A percentile compares a stretch with the other conserved stretches of the same genome.
phyloP scores from a whole-genome alignment of 257 asterid genomes.

The Solanum ossicruentum region DNA sequence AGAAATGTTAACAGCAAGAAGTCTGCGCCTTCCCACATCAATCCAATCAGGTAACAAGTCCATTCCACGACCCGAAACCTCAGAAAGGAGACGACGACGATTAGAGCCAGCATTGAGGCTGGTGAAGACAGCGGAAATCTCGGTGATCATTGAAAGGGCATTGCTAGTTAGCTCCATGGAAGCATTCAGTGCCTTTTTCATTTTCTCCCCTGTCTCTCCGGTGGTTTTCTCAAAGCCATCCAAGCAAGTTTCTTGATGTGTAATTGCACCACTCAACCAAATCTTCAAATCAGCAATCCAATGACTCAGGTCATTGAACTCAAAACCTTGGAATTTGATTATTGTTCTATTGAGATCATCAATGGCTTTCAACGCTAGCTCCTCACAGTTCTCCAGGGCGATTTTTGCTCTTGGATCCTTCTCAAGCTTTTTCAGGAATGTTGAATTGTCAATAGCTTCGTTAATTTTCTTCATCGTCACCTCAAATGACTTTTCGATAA shows the following conservation, averaged over 20 bases:
- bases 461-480: slow-evolving; percentile 22
- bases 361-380: slow-evolving; percentile 35
- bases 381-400: slow-evolving; percentile 50
- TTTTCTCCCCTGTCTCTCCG: slow-evolving; percentile 46
- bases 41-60: slow-evolving; percentile 11
- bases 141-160: slow-evolving; percentile 78
- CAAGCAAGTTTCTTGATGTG: slow-evolving; percentile 73
- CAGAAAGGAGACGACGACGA: slow-evolving; percentile 42
- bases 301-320: slow-evolving; percentile 27
- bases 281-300: slow-evolving; percentile 40
- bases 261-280: slow-evolving; percentile 82
- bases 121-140: slow-evolving; percentile 33
- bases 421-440: slow-evolving; percentile 15
- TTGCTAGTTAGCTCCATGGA: slow-evolving; percentile 68
- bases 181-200: slow-evolving; percentile 31
- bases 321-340: slow-evolving; percentile 31
- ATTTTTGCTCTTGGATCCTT: slow-evolving; percentile 26
- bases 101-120: slow-evolving; percentile 18
- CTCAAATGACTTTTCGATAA: slow-evolving; percentile 40
- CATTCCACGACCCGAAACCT: slow-evolving; percentile 12
- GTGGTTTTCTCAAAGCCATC: slow-evolving; percentile 44
- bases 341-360: slow-evolving; percentile 42
- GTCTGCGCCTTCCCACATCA: slow-evolving; percentile 12
- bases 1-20: slow-evolving; percentile 5
- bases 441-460: slow-evolving; percentile 31